A percentile compares a stretch with the other conserved stretches of the same genome.
Evolutionary conservation across 805 yeast species (phyloP).

Genomic region (Lachancea sp.): DNA sequence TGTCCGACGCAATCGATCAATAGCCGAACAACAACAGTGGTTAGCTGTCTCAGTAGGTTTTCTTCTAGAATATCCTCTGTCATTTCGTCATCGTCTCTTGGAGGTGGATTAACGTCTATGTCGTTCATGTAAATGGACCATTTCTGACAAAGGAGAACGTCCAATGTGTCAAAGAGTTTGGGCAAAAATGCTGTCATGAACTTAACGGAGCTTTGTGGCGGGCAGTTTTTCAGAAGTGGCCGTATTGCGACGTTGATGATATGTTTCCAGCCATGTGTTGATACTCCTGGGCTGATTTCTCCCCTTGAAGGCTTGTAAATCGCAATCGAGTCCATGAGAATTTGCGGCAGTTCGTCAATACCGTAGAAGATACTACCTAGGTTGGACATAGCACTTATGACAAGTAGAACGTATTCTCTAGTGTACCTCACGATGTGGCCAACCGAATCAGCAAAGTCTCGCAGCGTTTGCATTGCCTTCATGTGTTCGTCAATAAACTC

Average conservation of each 20-base stretch:
- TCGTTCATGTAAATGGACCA: conserved; percentile 51
- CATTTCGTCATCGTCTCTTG: conserved; percentile 69
- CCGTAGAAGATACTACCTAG: conserved; percentile 84
- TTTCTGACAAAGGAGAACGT: conserved; percentile 59
- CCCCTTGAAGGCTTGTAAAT: conserved; percentile 49
- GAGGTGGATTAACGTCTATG: conserved; percentile 42
- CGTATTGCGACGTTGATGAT: conserved; percentile 86
- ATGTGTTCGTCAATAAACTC: conserved; percentile 91
- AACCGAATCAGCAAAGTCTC: conserved; percentile 96
- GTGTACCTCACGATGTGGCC: conserved; percentile 95
- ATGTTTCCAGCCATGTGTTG: conserved; percentile 95
- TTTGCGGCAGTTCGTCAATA: conserved; percentile 69
- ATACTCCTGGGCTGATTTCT: conserved; percentile 58
- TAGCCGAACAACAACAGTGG: conserved; percentile 84
- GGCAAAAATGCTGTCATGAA: conserved; percentile 80
- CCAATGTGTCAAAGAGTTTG: conserved; percentile 63
- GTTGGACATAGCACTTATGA: conserved; percentile 83
- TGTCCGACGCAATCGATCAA: conserved; percentile 86
- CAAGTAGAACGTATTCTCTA: conserved; percentile 87
- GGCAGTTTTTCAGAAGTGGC: conserved; percentile 84
- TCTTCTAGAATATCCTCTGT: conserved; percentile 99
- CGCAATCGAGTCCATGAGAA: conserved; percentile 81
- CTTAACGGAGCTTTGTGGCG: conserved; percentile 53
- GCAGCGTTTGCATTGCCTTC: conserved; percentile 84
- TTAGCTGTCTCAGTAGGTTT: conserved; percentile 83